Conservation (phyloP, 805 yeast genomes). For the Teunomyces stri region DNA sequence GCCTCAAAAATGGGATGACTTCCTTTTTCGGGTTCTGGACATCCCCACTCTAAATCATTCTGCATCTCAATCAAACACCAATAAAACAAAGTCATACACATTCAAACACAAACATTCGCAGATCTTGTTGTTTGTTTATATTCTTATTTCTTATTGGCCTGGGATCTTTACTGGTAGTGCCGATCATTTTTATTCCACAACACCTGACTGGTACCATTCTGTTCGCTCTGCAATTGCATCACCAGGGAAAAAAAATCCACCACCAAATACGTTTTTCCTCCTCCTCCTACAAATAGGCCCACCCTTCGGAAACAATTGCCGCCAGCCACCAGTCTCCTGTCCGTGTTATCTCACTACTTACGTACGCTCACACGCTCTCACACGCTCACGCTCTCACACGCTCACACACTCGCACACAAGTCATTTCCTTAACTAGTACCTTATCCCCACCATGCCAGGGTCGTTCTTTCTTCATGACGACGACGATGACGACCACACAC, state of each 20-base stretch:
- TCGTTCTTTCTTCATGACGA: constrained; percentile 10
- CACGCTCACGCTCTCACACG: no score
- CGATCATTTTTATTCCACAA: no score
- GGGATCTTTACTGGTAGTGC: no score
- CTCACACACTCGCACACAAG: no score
- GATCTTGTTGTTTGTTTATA: no score
- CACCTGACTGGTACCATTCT: background rate
- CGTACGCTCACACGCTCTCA: no score
- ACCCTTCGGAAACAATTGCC: background rate
- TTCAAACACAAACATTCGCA: no score
- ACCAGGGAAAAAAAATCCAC: background rate
- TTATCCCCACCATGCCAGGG: constrained; percentile 4
- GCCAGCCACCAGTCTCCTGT: no score
- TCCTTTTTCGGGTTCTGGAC: background rate
- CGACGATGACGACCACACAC: constrained; percentile 1
- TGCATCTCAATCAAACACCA: no score
- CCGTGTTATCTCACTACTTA: no score
- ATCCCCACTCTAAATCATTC: no score
- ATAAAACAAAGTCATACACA: no score
- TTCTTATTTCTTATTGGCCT: background rate
- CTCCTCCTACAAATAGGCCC: background rate
- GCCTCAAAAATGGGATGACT: background rate
- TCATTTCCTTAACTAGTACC: background rate
- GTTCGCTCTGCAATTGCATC: background rate
- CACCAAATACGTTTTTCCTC: background rate